Evolutionary conservation across 2,329 filamentous ascomycete species (phyloP).

Genomic region (Huntiella savannae): DNA sequence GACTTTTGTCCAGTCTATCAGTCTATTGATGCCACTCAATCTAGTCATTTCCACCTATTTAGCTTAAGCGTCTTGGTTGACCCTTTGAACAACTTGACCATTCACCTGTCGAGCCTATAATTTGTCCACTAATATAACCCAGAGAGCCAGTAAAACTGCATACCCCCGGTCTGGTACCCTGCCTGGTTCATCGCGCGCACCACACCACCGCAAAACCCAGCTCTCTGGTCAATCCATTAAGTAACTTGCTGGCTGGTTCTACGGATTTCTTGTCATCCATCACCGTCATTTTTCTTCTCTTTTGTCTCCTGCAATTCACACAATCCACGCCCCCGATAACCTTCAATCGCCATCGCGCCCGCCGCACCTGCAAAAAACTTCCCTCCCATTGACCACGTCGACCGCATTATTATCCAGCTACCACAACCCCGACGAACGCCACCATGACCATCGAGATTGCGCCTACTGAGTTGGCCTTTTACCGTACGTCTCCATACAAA

Average conservation of each 20-base stretch:
- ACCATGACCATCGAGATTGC: conserved; percentile 91
- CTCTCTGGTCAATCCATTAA: background rate
- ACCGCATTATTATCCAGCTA: conserved; percentile 2
- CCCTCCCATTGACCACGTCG: background rate
- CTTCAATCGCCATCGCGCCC: background rate
- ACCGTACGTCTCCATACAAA: conserved; percentile 41
- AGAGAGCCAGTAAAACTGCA: no score
- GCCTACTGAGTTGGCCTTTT: conserved; percentile 80
- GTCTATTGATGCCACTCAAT: no score
- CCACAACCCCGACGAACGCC: conserved; percentile 12
- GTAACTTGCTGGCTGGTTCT: no score
- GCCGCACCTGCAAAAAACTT: background rate
- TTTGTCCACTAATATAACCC: no score
- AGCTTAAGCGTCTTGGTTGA: no score
- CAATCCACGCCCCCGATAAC: background rate
- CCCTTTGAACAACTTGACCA: no score
- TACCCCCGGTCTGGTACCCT: no score
- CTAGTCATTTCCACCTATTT: no score
- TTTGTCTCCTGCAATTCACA: background rate
- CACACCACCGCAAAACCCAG: background rate
- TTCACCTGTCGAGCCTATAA: no score
- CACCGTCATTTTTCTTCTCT: conserved; percentile 1
- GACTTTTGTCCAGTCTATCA: no score
- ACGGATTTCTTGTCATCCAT: conserved; percentile 2
- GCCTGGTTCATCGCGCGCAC: conserved; percentile 1